These are phyloP conservation scores for Pistacia vera DNA, from an alignment of 345 rosid species.

Conservation along the genomic window DNA sequence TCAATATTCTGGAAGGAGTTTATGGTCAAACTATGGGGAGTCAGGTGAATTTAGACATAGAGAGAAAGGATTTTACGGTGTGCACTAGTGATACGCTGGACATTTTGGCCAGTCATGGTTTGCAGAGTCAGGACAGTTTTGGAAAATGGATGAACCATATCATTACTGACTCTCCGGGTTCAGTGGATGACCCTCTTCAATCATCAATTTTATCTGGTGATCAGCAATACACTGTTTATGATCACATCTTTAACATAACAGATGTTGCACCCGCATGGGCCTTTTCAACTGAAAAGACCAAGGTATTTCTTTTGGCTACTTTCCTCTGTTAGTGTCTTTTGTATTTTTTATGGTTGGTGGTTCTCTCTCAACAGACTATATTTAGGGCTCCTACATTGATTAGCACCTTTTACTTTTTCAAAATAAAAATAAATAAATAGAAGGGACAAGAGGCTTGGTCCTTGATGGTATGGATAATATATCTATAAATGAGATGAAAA, in stretches of 20 bases:
- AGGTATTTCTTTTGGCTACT: slow-evolving; percentile 47
- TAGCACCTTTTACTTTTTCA: neutral
- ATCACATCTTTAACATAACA: slow-evolving; percentile 66
- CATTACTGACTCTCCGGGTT: slow-evolving; percentile 50
- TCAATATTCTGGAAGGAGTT: slow-evolving; percentile 34
- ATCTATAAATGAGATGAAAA: neutral
- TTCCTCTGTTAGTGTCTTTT: neutral
- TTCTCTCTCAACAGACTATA: neutral
- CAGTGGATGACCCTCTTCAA: slow-evolving; percentile 49
- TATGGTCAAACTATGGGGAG: slow-evolving; percentile 31
- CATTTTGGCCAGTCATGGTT: slow-evolving; percentile 48
- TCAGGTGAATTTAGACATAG: slow-evolving; percentile 38
- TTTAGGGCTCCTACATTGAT: neutral
- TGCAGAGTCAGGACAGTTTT: slow-evolving; percentile 83
- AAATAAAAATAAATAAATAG: neutral
- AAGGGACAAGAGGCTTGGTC: neutral
- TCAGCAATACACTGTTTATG: slow-evolving; percentile 47
- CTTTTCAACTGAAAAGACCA: slow-evolving; percentile 77
- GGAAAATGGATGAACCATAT: slow-evolving; percentile 77
- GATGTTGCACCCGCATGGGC: slow-evolving; percentile 90
- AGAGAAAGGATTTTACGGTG: slow-evolving; percentile 33
- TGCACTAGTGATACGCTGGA: slow-evolving; percentile 45
- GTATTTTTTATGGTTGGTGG: neutral
- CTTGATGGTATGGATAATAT: neutral
- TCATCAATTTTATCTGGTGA: slow-evolving; percentile 47